Conservation (phyloP, 352 stramenopile species). For the Pythium biforme region DNA sequence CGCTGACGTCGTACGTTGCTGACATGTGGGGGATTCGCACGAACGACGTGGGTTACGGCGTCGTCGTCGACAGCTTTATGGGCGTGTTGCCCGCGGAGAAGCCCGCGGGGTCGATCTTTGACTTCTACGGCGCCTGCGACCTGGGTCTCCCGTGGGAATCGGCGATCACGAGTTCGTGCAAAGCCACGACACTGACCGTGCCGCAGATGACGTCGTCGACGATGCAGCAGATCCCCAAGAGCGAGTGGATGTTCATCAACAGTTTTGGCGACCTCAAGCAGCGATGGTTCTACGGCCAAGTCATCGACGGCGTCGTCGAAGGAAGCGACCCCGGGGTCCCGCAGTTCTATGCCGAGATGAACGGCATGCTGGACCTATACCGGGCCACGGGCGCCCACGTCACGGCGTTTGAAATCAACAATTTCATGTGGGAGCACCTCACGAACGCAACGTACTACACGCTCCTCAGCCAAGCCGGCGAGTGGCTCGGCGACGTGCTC, state of each 20-base stretch:
- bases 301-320: constrained; percentile 35
- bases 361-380: too few relatives aligned
- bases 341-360: constrained; percentile 35
- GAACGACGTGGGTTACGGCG: not conserved
- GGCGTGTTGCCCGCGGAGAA: not conserved
- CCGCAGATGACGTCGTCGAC: constrained; percentile 42
- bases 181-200: constrained; percentile 38
- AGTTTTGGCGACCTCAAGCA: constrained; percentile 56
- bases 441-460: too few relatives aligned
- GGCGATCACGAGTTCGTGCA: constrained; percentile 23
- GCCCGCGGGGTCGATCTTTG: constrained; percentile 37
- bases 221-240: constrained; percentile 38
- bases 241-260: constrained; percentile 60
- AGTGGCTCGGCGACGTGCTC: too few relatives aligned
- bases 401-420: too few relatives aligned
- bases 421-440: too few relatives aligned
- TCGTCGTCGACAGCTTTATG: not conserved
- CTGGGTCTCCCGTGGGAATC: constrained; percentile 32
- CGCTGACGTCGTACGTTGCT: constrained; percentile 41
- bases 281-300: constrained; percentile 60
- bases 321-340: constrained; percentile 7
- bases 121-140: constrained; percentile 53
- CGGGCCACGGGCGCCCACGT: too few relatives aligned
- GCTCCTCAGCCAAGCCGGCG: too few relatives aligned
- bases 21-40: constrained; percentile 39